Percentiles rank a stretch among this genome's conserved stretches.
Conservation (phyloP, 2,329 filamentous ascomycete species). For the Diaporthe capsici region DNA sequence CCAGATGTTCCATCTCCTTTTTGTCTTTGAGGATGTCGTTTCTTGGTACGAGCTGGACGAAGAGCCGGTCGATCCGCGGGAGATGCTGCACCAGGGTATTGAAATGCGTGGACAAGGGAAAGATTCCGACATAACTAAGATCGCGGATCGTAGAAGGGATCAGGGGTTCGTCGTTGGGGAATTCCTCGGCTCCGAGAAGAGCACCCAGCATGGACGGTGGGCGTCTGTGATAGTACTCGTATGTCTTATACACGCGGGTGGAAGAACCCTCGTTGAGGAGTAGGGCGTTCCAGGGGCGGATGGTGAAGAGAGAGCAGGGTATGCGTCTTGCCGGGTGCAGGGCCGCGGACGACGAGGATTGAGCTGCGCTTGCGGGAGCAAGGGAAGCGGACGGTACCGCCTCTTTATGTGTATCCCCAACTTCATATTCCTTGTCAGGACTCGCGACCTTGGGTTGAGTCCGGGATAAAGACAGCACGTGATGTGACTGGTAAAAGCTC, state of each 20-base stretch:
- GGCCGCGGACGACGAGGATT: not conserved
- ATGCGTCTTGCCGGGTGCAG: constrained; percentile 39
- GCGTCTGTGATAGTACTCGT: constrained; percentile 78
- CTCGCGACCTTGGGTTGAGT: constrained; percentile 1
- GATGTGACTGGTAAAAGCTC: constrained; percentile 74
- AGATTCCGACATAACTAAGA: constrained; percentile 75
- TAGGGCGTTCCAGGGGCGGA: constrained; percentile 75
- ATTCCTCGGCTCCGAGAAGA: constrained; percentile 60
- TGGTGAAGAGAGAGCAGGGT: constrained; percentile 64
- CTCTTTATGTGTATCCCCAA: not conserved
- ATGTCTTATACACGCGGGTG: constrained; percentile 77
- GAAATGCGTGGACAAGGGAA: constrained; percentile 76
- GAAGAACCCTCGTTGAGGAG: constrained; percentile 83
- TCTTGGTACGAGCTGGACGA: constrained; percentile 63
- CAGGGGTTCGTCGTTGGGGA: constrained; percentile 53
- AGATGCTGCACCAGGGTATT: constrained; percentile 62
- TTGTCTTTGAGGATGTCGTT: constrained; percentile 53
- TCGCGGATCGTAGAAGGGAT: constrained; percentile 60
- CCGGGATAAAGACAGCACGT: constrained; percentile 68
- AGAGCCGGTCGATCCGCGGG: constrained; percentile 66
- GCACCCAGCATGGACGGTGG: constrained; percentile 73
- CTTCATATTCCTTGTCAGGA: not conserved
- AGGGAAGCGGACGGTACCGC: not conserved
- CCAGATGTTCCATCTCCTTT: constrained; percentile 56
- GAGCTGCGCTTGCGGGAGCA: not conserved